Conservation (phyloP, 1,139 yeast genomes). For the Suhomyces taliae region DNA sequence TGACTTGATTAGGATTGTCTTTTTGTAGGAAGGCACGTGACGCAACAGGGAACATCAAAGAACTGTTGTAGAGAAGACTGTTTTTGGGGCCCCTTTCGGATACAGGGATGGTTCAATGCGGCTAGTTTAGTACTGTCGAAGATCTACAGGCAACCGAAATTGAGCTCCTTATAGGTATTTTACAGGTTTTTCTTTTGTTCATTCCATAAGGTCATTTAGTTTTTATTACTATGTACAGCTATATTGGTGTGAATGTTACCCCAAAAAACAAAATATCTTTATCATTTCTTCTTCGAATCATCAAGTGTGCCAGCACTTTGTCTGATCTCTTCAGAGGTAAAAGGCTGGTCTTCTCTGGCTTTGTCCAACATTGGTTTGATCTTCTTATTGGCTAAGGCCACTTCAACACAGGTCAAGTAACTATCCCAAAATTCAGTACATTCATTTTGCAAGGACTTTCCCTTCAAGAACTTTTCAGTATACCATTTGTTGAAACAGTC, state of each 20-base stretch:
- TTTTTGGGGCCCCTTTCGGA: too few species aligned
- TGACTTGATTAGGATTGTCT: too few species aligned
- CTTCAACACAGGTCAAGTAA: constrained; percentile 80
- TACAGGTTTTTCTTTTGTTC: too few species aligned
- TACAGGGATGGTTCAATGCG: too few species aligned
- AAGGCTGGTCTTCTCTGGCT: constrained; percentile 90
- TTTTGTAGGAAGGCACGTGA: background rate
- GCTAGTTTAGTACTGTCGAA: too few species aligned
- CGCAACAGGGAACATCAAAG: background rate
- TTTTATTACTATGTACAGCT: background rate
- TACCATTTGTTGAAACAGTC: constrained; percentile 95
- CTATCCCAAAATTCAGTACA: constrained; percentile 88
- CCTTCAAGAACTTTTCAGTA: constrained; percentile 80
- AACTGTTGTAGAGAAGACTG: too few species aligned
- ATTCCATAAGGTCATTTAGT: too few species aligned
- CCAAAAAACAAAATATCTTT: too few species aligned
- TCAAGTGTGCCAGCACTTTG: constrained; percentile 16
- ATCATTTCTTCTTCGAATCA: background rate
- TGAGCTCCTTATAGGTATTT: too few species aligned
- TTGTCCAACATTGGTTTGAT: constrained; percentile 85
- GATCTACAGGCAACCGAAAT: too few species aligned
- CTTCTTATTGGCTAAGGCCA: constrained; percentile 69
- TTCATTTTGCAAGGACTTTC: constrained; percentile 74
- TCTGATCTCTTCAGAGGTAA: constrained; percentile 41
- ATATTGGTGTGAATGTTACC: background rate